Evolutionary conservation across 208 protist species (phyloP), one percentile per base, ranked within the genome.

Genomic region (Wallacemonas sp.): DNA sequence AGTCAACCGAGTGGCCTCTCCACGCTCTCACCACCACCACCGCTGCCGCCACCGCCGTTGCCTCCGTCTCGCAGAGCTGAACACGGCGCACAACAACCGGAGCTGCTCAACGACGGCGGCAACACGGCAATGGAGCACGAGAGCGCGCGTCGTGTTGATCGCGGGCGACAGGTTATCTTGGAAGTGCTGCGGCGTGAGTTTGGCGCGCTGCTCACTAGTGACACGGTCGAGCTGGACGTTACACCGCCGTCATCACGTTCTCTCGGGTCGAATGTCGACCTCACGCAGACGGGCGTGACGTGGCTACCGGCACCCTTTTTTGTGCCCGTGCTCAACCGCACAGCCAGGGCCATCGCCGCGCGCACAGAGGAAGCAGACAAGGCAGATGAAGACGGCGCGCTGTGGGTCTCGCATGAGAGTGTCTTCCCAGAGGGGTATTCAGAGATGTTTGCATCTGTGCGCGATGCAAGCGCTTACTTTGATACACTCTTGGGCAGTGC

Each of bases 301-400:
- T 55, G 47, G 47, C 47, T 55, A 24, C 47, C 47, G 24, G 24
- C 47, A 6, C 47, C 47, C 19, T 55, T 55, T 17, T 55, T 55
- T 9, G 26, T 32, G 26, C 47, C 47, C 3, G 23, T 55, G 5
- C 47, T 55, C 19, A 29, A 55, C 47, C 21, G 24, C 21, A 29
- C 47, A 6, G 47, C 30, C 23, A 17, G 30, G 17, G 4, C 19
- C 17, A 14, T 14, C n/a, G n/a, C n/a, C n/a, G n/a, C n/a, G n/a
- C n/a, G n/a, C n/a, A n/a, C n/a, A n/a, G n/a, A n/a, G n/a, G n/a
- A n/a, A n/a, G n/a, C n/a, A n/a, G n/a, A n/a, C n/a, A n/a, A n/a
- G n/a, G n/a, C n/a, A n/a, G n/a, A n/a, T n/a, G n/a, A n/a, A n/a
- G n/a, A n/a, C n/a, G n/a, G n/a, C n/a, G n/a, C 47, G 23, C 21